Evolutionary conservation across 768 basidiomycete genomes (phyloP).

Genomic region (Mycena crocata): DNA sequence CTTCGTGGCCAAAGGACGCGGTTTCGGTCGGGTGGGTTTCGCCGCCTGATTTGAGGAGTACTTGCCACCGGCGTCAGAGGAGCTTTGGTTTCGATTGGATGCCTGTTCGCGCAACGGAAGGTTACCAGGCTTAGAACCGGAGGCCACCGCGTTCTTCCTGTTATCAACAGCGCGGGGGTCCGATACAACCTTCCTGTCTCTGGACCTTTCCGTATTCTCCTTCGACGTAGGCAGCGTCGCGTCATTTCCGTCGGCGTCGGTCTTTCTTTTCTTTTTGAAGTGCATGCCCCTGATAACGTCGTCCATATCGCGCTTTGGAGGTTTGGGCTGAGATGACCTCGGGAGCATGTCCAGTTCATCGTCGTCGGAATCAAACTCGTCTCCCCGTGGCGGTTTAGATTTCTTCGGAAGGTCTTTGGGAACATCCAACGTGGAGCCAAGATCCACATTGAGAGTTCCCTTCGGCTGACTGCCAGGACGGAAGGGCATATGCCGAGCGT

Average conservation of each 20-base stretch:
- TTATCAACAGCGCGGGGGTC: not conserved
- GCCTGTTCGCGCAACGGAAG: slow-evolving; percentile 28
- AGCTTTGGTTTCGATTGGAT: slow-evolving; percentile 4
- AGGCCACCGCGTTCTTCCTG: slow-evolving; percentile 16
- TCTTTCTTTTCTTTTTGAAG: slow-evolving; percentile 21
- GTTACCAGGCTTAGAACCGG: slow-evolving; percentile 13
- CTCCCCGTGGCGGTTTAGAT: not conserved
- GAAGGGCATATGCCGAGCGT: too few relatives aligned
- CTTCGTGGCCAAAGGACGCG: not conserved
- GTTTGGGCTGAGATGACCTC: not conserved
- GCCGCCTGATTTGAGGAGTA: not conserved
- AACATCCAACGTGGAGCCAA: slow-evolving; percentile 1
- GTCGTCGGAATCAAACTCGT: slow-evolving; percentile 1
- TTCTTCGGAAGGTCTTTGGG: not conserved
- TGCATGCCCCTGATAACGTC: slow-evolving; percentile 14
- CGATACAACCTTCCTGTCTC: not conserved
- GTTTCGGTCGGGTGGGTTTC: slow-evolving; percentile 5
- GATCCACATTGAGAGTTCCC: slow-evolving; percentile 9
- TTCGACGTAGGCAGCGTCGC: slow-evolving; percentile 20
- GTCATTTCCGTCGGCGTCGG: not conserved
- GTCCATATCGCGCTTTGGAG: slow-evolving; percentile 4
- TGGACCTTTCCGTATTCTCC: slow-evolving; percentile 24
- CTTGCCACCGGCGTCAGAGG: not conserved
- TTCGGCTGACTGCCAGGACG: slow-evolving; percentile 13
- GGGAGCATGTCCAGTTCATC: slow-evolving; percentile 20